Base-by-base conservation (phyloP, 1,139 yeast species). In the Protomyces inouyei region DNA sequence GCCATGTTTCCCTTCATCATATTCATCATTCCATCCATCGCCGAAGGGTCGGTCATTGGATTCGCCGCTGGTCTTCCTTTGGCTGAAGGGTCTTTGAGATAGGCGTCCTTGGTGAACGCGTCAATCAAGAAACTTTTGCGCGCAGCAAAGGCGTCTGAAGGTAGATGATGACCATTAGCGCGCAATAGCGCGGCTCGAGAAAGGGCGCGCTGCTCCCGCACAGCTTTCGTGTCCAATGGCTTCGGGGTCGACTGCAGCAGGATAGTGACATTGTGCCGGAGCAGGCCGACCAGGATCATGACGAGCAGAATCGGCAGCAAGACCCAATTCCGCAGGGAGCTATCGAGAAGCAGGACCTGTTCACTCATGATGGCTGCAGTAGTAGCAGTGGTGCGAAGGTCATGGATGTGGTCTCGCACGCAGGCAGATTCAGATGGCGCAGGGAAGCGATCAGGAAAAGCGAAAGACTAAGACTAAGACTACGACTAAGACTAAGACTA, bases 261-360 rank as follows among this genome's bases (percentile, higher is more conserved):
- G 46, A 79, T 76, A 56, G 91, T 84, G 38, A 86, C 80, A 71
- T 86, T 85, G 67, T 89, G 86, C 66, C 97, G 80, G 57, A 90
- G 76, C 40, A 93, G 76, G 4, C 97, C 97, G n/a, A 90, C 92
- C 65, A 92, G 76, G 18, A 93, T 87, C 97, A 93, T 91, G 40
- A 91, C 96, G 48, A 88, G 73, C 8, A 96, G 84, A 57, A 93
- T 92, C 43, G 98, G 98, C 55, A 91, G 76, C 32, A 93, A 79
- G 48, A 91, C 98, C 98, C 98, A 93, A 70, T 85, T 83, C 75
- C 88, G 86, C 69, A 93, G 79, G 67, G 67, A 65, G 45, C 53
- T 48, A 51, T 57, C 61, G n/a, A 57, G 61, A 55, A 57, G 55
- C 28, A 57, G 25, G 12, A 36, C 51, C 51, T 57, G 61, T 28